Conservation (phyloP, 1,139 yeast genomes). For the Trichomonascaceae sp. region DNA sequence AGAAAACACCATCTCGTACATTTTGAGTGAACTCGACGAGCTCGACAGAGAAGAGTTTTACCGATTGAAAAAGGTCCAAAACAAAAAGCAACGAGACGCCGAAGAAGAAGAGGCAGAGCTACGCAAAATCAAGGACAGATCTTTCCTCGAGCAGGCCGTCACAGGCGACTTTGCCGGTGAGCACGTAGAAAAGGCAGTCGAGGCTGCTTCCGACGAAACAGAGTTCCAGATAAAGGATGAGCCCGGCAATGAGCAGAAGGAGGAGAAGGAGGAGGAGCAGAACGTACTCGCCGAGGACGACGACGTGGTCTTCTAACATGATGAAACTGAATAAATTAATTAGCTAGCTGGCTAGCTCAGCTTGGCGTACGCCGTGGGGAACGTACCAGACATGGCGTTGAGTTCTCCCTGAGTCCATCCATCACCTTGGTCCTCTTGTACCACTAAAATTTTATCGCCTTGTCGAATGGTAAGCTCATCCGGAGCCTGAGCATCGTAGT, state of each 20-base stretch:
- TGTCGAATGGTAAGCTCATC: constrained; percentile 62
- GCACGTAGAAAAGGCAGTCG: constrained; percentile 4
- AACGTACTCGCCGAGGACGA: constrained; percentile 12
- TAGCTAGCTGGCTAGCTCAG: constrained; percentile 2
- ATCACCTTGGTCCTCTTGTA: constrained; percentile 66
- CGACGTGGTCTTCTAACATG: constrained; percentile 16
- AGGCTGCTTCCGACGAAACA: background rate
- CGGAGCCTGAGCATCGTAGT: constrained; percentile 68
- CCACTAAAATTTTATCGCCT: constrained; percentile 65
- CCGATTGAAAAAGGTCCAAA: constrained; percentile 91
- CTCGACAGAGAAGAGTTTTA: constrained; percentile 96
- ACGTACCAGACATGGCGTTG: constrained; percentile 58
- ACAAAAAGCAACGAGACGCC: constrained; percentile 75
- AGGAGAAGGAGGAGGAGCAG: background rate
- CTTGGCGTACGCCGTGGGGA: constrained; percentile 64
- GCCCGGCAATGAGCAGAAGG: too few species aligned
- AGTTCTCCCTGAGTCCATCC: constrained; percentile 97
- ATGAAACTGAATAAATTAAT: background rate
- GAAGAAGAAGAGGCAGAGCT: constrained; percentile 56
- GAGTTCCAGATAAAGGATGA: too few species aligned
- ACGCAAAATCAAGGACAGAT: constrained; percentile 28
- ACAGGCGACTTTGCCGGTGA: constrained; percentile 7
- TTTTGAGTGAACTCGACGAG: constrained; percentile 93
- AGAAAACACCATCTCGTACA: constrained; percentile 83
- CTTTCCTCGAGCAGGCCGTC: too few species aligned